Percentiles rank a stretch among this genome's conserved stretches.
Evolutionary conservation across 495 filamentous ascomycete species (phyloP).

Genomic region (Aspergillus homomorphus): DNA sequence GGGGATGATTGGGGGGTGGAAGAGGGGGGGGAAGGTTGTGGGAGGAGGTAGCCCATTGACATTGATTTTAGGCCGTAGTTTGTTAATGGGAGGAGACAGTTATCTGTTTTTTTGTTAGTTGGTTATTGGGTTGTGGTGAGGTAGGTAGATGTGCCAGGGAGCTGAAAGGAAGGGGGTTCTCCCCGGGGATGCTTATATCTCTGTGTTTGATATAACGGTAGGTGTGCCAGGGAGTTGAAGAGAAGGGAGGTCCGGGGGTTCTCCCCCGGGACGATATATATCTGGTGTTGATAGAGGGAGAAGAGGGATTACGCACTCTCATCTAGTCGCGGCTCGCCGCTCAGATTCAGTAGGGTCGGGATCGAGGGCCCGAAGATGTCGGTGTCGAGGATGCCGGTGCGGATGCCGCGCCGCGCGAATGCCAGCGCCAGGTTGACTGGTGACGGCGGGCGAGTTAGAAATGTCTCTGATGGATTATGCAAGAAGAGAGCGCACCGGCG

Average conservation of each 20-base stretch:
- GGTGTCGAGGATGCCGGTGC: slow-evolving; percentile 85
- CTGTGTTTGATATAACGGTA: no score
- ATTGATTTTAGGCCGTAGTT: slow-evolving; percentile 97
- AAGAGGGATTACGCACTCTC: slow-evolving; percentile 40
- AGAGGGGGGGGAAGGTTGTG: slow-evolving; percentile 26
- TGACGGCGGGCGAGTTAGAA: no score
- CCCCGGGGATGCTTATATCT: no score
- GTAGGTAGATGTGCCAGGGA: no score
- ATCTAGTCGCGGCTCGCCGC: slow-evolving; percentile 66
- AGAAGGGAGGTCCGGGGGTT: not conserved
- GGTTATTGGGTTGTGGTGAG: not conserved
- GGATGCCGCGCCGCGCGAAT: slow-evolving; percentile 73
- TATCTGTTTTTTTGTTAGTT: slow-evolving; percentile 45
- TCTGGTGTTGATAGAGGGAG: no score
- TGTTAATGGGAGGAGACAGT: slow-evolving; percentile 81
- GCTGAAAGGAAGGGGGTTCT: no score
- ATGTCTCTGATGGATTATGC: no score
- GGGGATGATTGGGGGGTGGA: slow-evolving; percentile 21
- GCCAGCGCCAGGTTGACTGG: slow-evolving; percentile 82
- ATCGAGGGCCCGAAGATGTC: slow-evolving; percentile 97
- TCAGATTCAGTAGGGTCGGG: slow-evolving; percentile 81
- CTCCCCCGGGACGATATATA: no score
- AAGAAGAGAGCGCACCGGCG: slow-evolving; percentile 50
- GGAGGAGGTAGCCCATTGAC: slow-evolving; percentile 94
- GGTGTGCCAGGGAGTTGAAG: not conserved